A percentile compares a stretch with the other conserved stretches of the same genome.
phyloP scores from a whole-genome alignment of 2,329 filamentous ascomycete genomes.

The Trichoderma citrinoviride region DNA sequence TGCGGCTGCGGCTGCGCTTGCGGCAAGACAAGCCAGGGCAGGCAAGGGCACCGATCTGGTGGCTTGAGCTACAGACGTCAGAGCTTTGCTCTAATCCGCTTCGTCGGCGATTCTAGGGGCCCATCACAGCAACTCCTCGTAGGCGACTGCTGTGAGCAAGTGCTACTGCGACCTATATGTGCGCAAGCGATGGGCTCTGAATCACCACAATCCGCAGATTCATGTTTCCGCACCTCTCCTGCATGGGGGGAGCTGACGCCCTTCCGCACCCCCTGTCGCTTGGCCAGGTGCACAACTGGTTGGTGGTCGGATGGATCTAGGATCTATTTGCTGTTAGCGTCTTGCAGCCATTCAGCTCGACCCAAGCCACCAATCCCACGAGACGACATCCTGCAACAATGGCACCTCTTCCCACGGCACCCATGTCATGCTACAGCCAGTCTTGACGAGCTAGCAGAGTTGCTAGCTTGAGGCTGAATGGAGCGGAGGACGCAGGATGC shows the following conservation, averaged over 20 bases:
- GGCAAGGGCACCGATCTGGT: slow-evolving; percentile 11
- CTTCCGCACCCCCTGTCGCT: slow-evolving; percentile 14
- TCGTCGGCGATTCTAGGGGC: not conserved
- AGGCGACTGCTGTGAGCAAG: not conserved
- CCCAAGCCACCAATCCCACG: slow-evolving; percentile 18
- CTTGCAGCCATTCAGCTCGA: slow-evolving; percentile 19
- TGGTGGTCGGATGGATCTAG: slow-evolving; percentile 15
- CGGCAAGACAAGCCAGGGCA: slow-evolving; percentile 2
- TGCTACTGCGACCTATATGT: not conserved
- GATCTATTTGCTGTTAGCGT: slow-evolving; percentile 22
- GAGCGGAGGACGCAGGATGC: slow-evolving; percentile 15
- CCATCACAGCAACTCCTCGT: not conserved
- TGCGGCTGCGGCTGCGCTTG: slow-evolving; percentile 12
- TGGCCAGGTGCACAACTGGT: not conserved
- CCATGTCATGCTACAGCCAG: slow-evolving; percentile 28
- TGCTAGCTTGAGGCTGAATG: slow-evolving; percentile 30
- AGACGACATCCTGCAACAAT: slow-evolving; percentile 13
- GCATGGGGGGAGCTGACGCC: not conserved
- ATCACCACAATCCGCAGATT: not conserved
- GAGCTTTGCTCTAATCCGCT: not conserved
- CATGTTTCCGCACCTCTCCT: slow-evolving; percentile 6
- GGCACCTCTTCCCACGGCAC: slow-evolving; percentile 21
- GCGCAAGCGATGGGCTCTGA: not conserved
- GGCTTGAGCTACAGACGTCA: slow-evolving; percentile 1
- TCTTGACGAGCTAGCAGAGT: slow-evolving; percentile 29